Conservation (phyloP, 371 early-diverging fungal species). For the Apophysomyces ossiformis region DNA sequence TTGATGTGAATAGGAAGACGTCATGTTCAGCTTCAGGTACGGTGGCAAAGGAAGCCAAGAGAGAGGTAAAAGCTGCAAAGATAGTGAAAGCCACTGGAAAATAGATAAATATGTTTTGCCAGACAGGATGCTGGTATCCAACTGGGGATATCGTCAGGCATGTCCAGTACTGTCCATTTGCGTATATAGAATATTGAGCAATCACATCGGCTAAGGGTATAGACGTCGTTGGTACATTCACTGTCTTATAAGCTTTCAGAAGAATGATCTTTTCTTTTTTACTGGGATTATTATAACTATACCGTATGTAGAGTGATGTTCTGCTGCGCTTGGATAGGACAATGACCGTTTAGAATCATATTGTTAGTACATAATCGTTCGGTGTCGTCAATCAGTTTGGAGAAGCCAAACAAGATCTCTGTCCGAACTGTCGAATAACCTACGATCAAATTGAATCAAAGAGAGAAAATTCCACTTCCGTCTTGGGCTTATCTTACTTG, state of each 20-base stretch:
- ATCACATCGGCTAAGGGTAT: conserved; percentile 79
- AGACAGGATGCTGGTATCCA: conserved; percentile 50
- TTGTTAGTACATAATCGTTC: background rate
- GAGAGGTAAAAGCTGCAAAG: conserved; percentile 39
- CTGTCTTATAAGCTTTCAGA: conserved; percentile 28
- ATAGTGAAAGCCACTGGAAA: conserved; percentile 50
- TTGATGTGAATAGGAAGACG: conserved; percentile 53
- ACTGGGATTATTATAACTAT: background rate
- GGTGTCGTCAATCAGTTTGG: background rate
- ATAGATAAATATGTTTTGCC: conserved; percentile 42
- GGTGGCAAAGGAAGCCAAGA: conserved; percentile 42
- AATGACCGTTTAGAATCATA: background rate
- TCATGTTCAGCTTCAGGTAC: conserved; percentile 49
- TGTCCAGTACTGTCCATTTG: conserved; percentile 23
- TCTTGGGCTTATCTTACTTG: background rate
- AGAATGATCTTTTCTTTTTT: background rate
- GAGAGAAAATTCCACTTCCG: background rate
- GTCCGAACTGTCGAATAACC: background rate
- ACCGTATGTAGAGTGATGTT: background rate
- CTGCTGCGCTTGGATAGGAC: background rate
- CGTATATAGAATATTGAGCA: background rate
- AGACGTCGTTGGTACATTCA: conserved; percentile 64
- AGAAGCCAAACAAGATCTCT: background rate
- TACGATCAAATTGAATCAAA: background rate
- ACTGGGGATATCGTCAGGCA: conserved; percentile 53